phyloP scores from a whole-genome alignment of 2,329 filamentous ascomycete species.

The Fusarium sp. region DNA sequence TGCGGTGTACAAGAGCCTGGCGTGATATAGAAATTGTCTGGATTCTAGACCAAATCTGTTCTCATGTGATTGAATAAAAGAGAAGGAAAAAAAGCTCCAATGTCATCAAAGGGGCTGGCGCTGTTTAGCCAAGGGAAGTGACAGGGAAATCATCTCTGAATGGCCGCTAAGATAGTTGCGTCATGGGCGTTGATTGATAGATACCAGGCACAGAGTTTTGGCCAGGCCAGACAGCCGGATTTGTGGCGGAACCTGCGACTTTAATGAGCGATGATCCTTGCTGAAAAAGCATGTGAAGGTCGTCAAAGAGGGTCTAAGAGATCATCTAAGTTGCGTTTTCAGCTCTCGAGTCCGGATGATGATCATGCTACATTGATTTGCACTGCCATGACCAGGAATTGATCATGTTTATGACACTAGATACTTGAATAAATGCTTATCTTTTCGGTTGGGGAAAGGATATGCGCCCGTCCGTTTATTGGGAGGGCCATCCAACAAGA shows the following conservation, averaged over 20 bases:
- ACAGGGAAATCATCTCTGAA: conserved; percentile 30
- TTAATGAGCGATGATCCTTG: conserved; percentile 39
- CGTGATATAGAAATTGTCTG: conserved; percentile 12
- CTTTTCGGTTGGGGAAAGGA: conserved; percentile 3
- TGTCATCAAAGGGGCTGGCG: conserved; percentile 7
- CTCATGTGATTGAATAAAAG: conserved; percentile 22
- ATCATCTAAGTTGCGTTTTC: conserved; percentile 18
- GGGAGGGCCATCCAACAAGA: no score
- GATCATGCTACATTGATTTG: conserved; percentile 23
- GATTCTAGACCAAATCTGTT: conserved; percentile 19
- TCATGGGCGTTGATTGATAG: conserved; percentile 34
- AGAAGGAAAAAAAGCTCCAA: conserved; percentile 11
- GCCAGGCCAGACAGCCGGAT: conserved; percentile 36
- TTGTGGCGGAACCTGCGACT: conserved; percentile 35
- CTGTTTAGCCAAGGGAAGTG: conserved; percentile 15
- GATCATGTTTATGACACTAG: conserved; percentile 4
- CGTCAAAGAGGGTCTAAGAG: conserved; percentile 27
- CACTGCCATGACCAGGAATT: conserved; percentile 24
- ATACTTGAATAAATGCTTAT: neutral
- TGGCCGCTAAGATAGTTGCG: conserved; percentile 39
- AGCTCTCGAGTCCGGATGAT: conserved; percentile 6
- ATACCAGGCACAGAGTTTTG: conserved; percentile 12
- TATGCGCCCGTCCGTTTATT: neutral
- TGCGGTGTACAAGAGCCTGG: conserved; percentile 39
- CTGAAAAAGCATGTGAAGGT: conserved; percentile 41